Base-by-base conservation (phyloP, 352 stramenopile genomes). In the Phytopythium ostracodes region DNA sequence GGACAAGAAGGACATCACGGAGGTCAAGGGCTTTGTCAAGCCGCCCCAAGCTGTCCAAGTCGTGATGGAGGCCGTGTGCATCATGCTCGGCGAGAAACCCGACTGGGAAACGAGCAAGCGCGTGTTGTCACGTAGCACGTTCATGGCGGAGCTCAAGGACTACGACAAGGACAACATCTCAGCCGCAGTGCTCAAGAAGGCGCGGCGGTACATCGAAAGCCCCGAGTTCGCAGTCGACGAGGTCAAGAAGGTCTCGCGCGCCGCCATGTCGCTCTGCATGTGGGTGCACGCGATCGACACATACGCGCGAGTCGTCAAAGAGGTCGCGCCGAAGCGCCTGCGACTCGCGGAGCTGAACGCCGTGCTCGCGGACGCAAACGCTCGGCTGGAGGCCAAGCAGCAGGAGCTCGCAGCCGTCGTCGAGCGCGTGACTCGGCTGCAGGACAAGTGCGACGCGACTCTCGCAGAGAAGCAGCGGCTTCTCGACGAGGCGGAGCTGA, bases 21-120 rank as follows among this genome's bases (percentile, higher is more conserved):
- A 96, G 53, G 81, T 96, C 7, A 93, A 94, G 64, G 84, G 79
- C 0, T 94, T 96, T 52, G 81, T 91, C 2, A 96, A 94, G 35
- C 88, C 88, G 0, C 87, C 88, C 1, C 76, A 91, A 53, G 85
- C 80, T 0, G 88, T 96, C 2, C 84, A 96, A 54, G 73, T 90
- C 33, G 87, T 95, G 10, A 96, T 95, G 84, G 85, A 93, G 56
- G 88, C 88, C 3, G 82, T 96, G 29, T 96, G 88, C 47, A 91
- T 96, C 56, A 92, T 96, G 80, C 65, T 96, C 0, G 84, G 82
- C 10, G 84, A 92, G 49, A 92, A 92, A 47, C 70, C 83, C 0
- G 88, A 96, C 51, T 95, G 86, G 88, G 88, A 96, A 50, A 90
- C 75, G 14, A 88, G 79, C 55, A 96, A 96, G 57, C 76, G 83